Evolutionary conservation across 371 early-diverging fungal genomes (phyloP).

Genomic region (Apophysomyces ossiformis): DNA sequence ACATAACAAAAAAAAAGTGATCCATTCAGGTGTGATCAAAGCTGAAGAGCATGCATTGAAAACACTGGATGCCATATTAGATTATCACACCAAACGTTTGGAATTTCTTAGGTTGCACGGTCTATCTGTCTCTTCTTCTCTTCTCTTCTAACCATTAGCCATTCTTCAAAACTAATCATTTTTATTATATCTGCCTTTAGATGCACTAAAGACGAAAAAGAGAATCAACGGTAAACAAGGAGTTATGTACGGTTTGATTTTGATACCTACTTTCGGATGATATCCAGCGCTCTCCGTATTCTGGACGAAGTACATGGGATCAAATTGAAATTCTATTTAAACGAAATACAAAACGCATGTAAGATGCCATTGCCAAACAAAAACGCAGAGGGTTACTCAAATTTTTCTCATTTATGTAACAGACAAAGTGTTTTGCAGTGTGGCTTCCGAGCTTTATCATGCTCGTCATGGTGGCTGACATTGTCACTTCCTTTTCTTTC

Average conservation of each 20-base stretch:
- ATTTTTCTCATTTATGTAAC: not conserved
- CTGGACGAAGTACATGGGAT: not conserved
- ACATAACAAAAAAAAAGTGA: not conserved
- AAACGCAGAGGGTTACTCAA: not conserved
- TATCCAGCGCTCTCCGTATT: not conserved
- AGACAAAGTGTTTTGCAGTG: not conserved
- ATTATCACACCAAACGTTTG: not conserved
- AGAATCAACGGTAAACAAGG: no score
- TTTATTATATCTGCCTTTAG: not conserved
- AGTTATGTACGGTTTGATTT: not conserved
- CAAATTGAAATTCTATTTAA: not conserved
- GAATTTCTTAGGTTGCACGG: not conserved
- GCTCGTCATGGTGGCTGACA: slow-evolving; percentile 9
- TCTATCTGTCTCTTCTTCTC: no score
- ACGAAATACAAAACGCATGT: slow-evolving; percentile 6
- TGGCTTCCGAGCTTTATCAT: slow-evolving; percentile 7
- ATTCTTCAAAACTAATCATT: not conserved
- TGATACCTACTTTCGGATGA: no score
- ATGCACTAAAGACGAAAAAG: not conserved
- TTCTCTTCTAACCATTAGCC: not conserved
- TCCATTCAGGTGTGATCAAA: slow-evolving; percentile 8
- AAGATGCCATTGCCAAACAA: not conserved
- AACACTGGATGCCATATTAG: not conserved
- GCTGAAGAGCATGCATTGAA: slow-evolving; percentile 6
- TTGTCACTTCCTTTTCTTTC: not conserved